Base-by-base conservation (phyloP, 108 stramenopile species). In the Cyclotella choctawhatcheeana region DNA sequence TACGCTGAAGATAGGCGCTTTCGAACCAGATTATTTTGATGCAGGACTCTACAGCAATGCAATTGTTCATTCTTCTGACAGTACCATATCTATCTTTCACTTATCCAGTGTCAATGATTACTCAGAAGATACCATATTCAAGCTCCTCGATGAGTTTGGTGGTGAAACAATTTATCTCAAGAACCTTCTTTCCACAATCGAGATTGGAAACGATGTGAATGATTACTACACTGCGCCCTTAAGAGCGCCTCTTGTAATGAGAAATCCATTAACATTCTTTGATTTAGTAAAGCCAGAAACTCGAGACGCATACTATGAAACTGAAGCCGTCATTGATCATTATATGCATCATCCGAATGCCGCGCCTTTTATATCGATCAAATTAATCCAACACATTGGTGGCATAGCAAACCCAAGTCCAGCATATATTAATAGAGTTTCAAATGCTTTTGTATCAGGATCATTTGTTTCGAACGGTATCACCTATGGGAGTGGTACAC, bases 331-430 rank as follows among this genome's bases (percentile, higher is more conserved):
- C 12, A 56, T 69, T 69, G 55, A 55, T 21, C 67, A 56, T 26
- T 58, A 48, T 20, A 20, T 31, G 5, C 63, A 40, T 52, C 83
- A 89, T 50, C 70, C 67, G 21, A 87, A 79, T 47, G 74, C 74
- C 13, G 83, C 89, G 5, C 85, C 86, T 7, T 87, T 87, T 64
- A 24, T 89, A 16, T 56, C 83, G 13, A 64, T 62, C 22, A 52
- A 54, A 13, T 51, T 89, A 10, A 74, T 87, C 26, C 81, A 84
- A 65, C 56, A 69, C 7, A 44, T 79, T 14, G 55, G 17, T 20
- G 71, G 62, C 7, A 68, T 71, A 44, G 67, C 64, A 13, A 84
- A 86, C 59, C 85, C 83, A 43, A 50, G 55, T 44, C 85, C 85
- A 29, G 12, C 77, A 10, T 85, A 71, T 55, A 69, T 84, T 1